phyloP scores from a whole-genome alignment of 2,329 filamentous ascomycete genomes.

The Moelleriella libera region DNA sequence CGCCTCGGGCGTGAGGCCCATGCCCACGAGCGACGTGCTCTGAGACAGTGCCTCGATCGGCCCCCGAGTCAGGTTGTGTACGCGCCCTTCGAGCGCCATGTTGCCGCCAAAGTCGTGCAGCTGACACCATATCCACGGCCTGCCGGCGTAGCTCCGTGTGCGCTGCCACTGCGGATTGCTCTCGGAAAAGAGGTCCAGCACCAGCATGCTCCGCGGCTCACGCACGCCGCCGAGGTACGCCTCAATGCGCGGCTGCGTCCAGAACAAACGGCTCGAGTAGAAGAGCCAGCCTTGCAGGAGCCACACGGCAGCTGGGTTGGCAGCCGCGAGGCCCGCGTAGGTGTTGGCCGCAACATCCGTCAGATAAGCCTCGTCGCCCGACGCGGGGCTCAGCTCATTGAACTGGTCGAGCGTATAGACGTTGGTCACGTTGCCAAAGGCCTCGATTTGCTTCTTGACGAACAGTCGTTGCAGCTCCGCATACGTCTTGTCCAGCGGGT shows the following conservation, averaged over 20 bases:
- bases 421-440: conserved; percentile 31
- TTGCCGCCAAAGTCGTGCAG: conserved; percentile 35
- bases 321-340: conserved; percentile 30
- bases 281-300: conserved; percentile 39
- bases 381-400: conserved; percentile 34
- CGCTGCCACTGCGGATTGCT: conserved; percentile 33
- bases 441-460: conserved; percentile 27
- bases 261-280: conserved; percentile 25
- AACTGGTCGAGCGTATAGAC: conserved; percentile 39
- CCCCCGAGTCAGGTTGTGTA: conserved; percentile 31
- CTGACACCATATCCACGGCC: conserved; percentile 40
- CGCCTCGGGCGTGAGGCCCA: conserved; percentile 32
- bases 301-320: conserved; percentile 33
- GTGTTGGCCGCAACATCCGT: conserved; percentile 17
- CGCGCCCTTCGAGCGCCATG: conserved; percentile 33
- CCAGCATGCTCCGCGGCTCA: conserved; percentile 28
- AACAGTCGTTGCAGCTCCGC: conserved; percentile 28
- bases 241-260: conserved; percentile 28
- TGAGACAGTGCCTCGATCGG: conserved; percentile 26
- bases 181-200: conserved; percentile 36
- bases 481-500: conserved; percentile 29
- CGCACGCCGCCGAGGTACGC: conserved; percentile 33
- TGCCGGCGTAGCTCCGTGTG: conserved; percentile 33
- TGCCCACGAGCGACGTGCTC: conserved; percentile 28
- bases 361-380: conserved; percentile 27